Evolutionary conservation across 208 protist species (phyloP).

Genomic region (Ichthyophonus hoferi): DNA sequence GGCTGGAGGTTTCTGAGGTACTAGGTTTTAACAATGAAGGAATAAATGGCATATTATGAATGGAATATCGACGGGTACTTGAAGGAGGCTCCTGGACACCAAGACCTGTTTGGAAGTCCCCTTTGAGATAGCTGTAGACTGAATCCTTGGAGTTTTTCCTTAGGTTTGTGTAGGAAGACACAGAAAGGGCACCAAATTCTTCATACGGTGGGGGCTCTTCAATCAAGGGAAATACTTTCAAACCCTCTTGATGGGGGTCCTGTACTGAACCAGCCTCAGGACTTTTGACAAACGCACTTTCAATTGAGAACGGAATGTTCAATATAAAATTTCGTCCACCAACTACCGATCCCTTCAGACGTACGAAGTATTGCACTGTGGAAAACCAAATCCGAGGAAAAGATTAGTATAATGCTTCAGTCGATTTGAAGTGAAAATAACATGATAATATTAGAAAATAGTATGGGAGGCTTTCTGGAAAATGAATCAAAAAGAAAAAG

Average conservation of each 20-base stretch:
- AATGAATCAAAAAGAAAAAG: constrained; percentile 21
- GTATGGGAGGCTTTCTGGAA: not conserved
- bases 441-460: not conserved
- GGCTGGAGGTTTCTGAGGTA: no score
- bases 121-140: not conserved
- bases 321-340: not conserved
- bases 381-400: not conserved
- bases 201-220: not conserved
- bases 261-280: not conserved
- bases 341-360: not conserved
- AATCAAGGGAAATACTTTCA: not conserved
- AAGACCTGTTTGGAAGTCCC: not conserved
- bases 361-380: not conserved
- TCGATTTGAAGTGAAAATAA: no score
- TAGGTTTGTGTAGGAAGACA: not conserved
- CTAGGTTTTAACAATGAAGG: no score
- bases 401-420: no score
- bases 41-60: no score
- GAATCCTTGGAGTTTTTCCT: not conserved
- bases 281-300: not conserved
- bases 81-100: not conserved
- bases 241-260: not conserved
- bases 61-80: not conserved
- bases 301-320: not conserved
- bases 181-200: not conserved